Conservation (phyloP, 2,329 filamentous ascomycete species). For the Penicillium nordicum region DNA sequence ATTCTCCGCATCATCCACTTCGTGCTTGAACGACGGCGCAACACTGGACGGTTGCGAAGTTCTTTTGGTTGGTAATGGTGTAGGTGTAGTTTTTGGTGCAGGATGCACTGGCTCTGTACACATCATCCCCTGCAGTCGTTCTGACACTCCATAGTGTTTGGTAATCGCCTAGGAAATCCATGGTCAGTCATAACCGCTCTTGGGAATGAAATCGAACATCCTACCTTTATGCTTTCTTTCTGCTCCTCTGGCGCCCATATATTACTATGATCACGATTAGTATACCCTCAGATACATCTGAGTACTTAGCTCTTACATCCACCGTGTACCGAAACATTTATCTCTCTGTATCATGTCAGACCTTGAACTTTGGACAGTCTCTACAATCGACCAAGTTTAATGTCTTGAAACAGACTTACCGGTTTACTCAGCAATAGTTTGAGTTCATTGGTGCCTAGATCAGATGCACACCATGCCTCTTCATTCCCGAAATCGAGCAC, state of each 20-base stretch:
- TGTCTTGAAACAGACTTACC: conserved; percentile 22
- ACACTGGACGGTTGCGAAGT: conserved; percentile 5
- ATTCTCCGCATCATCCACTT: conserved; percentile 33
- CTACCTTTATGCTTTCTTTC: conserved; percentile 51
- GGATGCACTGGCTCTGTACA: conserved; percentile 51
- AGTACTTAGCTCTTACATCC: conserved; percentile 57
- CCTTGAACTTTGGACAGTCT: not conserved
- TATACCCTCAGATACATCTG: not conserved
- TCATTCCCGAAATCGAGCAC: conserved; percentile 44
- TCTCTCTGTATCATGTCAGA: conserved; percentile 38
- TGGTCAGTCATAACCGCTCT: conserved; percentile 5
- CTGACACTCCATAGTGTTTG: conserved; percentile 64
- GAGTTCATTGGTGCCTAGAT: conserved; percentile 37
- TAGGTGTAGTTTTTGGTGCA: conserved; percentile 17
- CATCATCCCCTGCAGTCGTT: conserved; percentile 63
- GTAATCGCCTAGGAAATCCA: conserved; percentile 47
- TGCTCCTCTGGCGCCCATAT: conserved; percentile 67
- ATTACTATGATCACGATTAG: conserved; percentile 48
- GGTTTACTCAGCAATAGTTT: conserved; percentile 31
- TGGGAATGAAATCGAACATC: not conserved
- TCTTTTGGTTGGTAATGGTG: conserved; percentile 12
- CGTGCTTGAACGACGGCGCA: conserved; percentile 10
- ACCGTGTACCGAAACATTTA: conserved; percentile 56
- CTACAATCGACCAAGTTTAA: too few species aligned
- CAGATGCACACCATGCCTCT: conserved; percentile 40